Evolutionary conservation across 2,329 filamentous ascomycete species (phyloP).

Genomic region (Periconia digitata): DNA sequence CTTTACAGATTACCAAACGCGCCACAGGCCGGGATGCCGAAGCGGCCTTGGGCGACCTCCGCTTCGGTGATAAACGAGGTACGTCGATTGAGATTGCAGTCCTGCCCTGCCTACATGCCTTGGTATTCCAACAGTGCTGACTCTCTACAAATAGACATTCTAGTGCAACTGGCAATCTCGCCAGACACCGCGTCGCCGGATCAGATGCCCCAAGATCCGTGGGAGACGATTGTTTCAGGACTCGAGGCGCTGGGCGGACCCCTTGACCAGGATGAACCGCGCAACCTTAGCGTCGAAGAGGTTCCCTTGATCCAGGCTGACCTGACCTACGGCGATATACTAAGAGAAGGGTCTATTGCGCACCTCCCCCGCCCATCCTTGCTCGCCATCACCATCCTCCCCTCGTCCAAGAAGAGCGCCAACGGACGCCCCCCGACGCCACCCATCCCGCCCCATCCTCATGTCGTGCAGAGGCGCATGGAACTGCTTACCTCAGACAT

Average conservation of each 20-base stretch:
- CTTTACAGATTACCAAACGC: slow-evolving; percentile 92
- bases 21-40: slow-evolving; percentile 94
- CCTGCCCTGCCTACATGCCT: too few relatives aligned
- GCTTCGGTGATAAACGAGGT: slow-evolving; percentile 88
- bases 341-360: slow-evolving; percentile 81
- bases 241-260: slow-evolving; percentile 89
- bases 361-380: slow-evolving; percentile 88
- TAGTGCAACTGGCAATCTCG: slow-evolving; percentile 90
- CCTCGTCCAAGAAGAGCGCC: slow-evolving; percentile 64
- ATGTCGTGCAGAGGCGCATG: slow-evolving; percentile 95
- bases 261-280: slow-evolving; percentile 81
- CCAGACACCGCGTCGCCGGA: slow-evolving; percentile 84
- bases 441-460: slow-evolving; percentile 91
- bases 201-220: slow-evolving; percentile 85
- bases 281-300: slow-evolving; percentile 85
- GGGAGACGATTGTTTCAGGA: slow-evolving; percentile 96
- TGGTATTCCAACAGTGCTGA: slow-evolving; percentile 14
- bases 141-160: slow-evolving; percentile 63
- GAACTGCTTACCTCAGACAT: slow-evolving; percentile 97
- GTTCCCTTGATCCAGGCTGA: slow-evolving; percentile 94
- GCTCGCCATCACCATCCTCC: slow-evolving; percentile 93
- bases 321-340: slow-evolving; percentile 87
- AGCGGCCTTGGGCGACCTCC: slow-evolving; percentile 84
- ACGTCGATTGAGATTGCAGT: slow-evolving; percentile 17
- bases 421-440: slow-evolving; percentile 56